phyloP scores from a whole-genome alignment of 345 rosid species.

The Streptanthus diversifolius region DNA sequence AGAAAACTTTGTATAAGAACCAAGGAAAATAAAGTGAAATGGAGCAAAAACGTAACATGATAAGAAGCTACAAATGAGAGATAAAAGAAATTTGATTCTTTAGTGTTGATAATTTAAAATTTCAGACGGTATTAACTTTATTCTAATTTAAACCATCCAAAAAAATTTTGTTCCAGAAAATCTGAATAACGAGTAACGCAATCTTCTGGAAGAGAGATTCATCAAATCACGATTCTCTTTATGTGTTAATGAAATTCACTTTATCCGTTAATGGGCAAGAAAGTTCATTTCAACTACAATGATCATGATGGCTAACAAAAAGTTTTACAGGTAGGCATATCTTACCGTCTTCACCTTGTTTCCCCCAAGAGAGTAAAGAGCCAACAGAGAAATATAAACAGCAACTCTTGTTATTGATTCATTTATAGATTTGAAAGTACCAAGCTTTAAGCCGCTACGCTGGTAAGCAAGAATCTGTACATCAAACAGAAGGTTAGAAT shows the following conservation, averaged over 20 bases:
- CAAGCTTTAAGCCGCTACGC: constrained; percentile 87
- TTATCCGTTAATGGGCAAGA: not conserved
- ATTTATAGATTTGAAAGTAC: constrained; percentile 81
- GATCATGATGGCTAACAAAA: constrained; percentile 10
- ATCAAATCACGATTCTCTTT: not conserved
- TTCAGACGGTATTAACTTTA: not conserved
- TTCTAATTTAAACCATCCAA: not conserved
- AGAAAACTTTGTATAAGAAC: constrained; percentile 7
- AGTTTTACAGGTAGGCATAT: constrained; percentile 27
- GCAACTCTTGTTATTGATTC: constrained; percentile 92
- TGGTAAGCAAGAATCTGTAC: constrained; percentile 80
- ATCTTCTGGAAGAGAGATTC: not conserved
- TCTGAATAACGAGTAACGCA: not conserved
- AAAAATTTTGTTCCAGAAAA: not conserved
- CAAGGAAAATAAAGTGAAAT: not conserved
- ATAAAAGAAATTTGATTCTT: not conserved
- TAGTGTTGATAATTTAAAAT: not conserved
- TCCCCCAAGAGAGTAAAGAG: constrained; percentile 91
- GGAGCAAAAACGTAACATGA: not conserved
- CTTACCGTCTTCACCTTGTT: constrained; percentile 95
- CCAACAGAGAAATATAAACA: constrained; percentile 77
- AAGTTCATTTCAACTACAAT: not conserved
- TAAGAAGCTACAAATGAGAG: not conserved
- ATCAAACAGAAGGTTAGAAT: constrained; percentile 23
- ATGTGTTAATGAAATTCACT: not conserved